Evolutionary conservation across 2,329 filamentous ascomycete genomes (phyloP), one percentile per base, ranked within the genome.

Genomic region (Epichloe sp.): DNA sequence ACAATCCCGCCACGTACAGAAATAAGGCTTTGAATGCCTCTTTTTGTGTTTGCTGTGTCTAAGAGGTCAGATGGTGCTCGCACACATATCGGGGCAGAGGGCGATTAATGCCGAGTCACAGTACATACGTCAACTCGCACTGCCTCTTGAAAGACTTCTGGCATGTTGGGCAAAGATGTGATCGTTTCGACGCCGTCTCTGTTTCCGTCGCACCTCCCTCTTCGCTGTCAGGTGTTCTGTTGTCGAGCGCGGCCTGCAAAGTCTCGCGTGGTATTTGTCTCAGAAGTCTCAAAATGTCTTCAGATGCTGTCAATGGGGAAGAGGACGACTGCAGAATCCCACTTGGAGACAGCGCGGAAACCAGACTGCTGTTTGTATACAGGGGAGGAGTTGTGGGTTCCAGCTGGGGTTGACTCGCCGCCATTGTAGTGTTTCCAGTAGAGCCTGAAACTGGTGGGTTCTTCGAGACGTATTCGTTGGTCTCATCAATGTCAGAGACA

Each of bases 11-110:
- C 82, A 86, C 0, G 88, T 95, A 65, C 90, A 96, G 12, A 82
- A 82, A 55, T 91, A 95, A 0, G 88, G 90, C 56, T 81, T 82
- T 7, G 79, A 75, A 63, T 96, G 90, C 1, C 89, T 80, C 62
- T 88, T 91, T 64, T 79, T 72, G 63, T 95, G 90, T 65, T 96
- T 96, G 56, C 86, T 91, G 26, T 36, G 4, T 12, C 12, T 40
- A 3, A 31, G 14, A n/a, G 23, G 43, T 23, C 48, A 23, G 17
- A n/a, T 11, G 48, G 17, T 23, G 3, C 19, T 26, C 14, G 5
- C 42, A 40, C 35, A 17, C 38, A n/a, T 40, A 11, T 7, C 8
- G 3, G 14, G 15, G 46, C 19, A 48, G 3, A n/a, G 14, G 23
- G 12, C 19, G 19, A 14, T 17, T 2, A 41, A 10, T 31, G 10